Base-by-base conservation (phyloP, 768 basidiomycete genomes). In the Xerocomellus intermedius region DNA sequence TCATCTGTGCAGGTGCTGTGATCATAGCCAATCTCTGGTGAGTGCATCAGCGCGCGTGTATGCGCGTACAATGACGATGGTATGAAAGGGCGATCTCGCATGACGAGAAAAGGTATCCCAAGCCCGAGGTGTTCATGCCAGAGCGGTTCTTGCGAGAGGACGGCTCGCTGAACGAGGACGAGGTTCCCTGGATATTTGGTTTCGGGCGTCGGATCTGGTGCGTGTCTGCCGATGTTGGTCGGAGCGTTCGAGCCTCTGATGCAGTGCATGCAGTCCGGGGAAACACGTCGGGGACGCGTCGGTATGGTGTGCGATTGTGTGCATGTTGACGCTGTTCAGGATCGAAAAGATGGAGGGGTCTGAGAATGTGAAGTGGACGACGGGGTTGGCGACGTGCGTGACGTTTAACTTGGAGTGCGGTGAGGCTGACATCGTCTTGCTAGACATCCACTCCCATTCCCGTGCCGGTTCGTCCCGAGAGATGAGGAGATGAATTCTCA, bases 11-110 rank as follows among this genome's bases (percentile, higher is more conserved):
- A 64, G 63, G 59, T n/a, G 55, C 47, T 5, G 36, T 38, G 19
- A 22, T 64, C 16, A 6, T 64, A 1, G 22, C 52, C 4, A 64
- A 64, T 26, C 2, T 54, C 13, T 64, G 63, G 63, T 60, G 8
- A 50, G 55, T 2, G 4, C 0, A 5, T 22, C 14, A 22, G 1
- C 24, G n/a, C 5, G 35, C 8, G 1, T 17, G 28, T 12, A 5
- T 35, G 12, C 3, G 14, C 5, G 17, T 7, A 37, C 5, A 7
- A n/a, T 43, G 28, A 46, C 8, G 36, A 26, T 19, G 2, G 6
- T n/a, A 8, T 42, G 2, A 4, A 33, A 75, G 78, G 78, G 72
- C 73, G 2, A 72, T 79, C 49, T 69, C 74, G 2, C 75, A 73
- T 45, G 68, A 81, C 36, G 71, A 74, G 44, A 50, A 57, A 8